Conservation (phyloP, 1,284 basidiomycete genomes). For the Paramarasmius palmivorus region DNA sequence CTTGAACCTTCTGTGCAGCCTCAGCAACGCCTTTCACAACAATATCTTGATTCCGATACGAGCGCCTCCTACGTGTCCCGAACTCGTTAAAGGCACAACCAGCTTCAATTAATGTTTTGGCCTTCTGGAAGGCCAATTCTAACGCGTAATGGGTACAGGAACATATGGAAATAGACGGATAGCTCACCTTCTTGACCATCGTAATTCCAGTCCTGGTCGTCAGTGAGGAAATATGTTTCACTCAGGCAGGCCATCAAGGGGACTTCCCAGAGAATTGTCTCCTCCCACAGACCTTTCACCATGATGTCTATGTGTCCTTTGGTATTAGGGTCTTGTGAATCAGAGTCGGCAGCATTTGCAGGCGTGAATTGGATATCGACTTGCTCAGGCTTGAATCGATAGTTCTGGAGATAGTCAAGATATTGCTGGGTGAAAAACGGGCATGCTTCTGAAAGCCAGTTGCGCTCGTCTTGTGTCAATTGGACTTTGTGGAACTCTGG, state of each 20-base stretch:
- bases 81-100: slow-evolving; percentile 90
- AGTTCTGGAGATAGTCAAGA: slow-evolving; percentile 74
- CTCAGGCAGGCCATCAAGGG: slow-evolving; percentile 90
- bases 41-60: slow-evolving; percentile 78
- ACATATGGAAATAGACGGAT: slow-evolving; percentile 9
- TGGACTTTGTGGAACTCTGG: slow-evolving; percentile 68
- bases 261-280: slow-evolving; percentile 96
- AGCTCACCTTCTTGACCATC: slow-evolving; percentile 72
- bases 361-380: slow-evolving; percentile 73
- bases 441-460: slow-evolving; percentile 71
- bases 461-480: slow-evolving; percentile 65
- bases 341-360: slow-evolving; percentile 37
- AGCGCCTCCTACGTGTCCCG: slow-evolving; percentile 87
- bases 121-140: slow-evolving; percentile 76
- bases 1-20: slow-evolving; percentile 56
- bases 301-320: slow-evolving; percentile 76
- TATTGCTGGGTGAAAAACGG: slow-evolving; percentile 79
- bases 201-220: slow-evolving; percentile 82
- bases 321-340: neutral
- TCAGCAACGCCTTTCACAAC: slow-evolving; percentile 73
- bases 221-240: slow-evolving; percentile 72
- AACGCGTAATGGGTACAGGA: slow-evolving; percentile 4
- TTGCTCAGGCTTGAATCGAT: slow-evolving; percentile 83
- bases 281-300: slow-evolving; percentile 80
- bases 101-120: slow-evolving; percentile 59